Evolutionary conservation across 2,329 filamentous ascomycete species (phyloP), one percentile per base, ranked within the genome.

Genomic region (Plenodomus biglobosus): DNA sequence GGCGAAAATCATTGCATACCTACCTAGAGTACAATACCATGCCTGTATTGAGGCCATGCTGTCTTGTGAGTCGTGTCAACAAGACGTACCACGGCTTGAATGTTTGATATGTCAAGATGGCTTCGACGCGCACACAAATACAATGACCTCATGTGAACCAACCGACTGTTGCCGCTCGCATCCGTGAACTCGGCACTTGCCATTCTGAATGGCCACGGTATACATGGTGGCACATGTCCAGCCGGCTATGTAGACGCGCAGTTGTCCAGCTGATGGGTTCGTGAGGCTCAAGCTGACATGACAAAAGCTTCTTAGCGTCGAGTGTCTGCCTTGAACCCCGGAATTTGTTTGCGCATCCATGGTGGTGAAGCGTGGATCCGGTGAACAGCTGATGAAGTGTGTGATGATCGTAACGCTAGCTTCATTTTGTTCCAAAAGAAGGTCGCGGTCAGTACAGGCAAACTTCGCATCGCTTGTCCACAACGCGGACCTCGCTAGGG

Each of bases 181-280:
- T 32, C 27, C 27, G 27, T 32, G 6, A 15, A 11, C 13, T 32
- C 27, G 6, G 27, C 27, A 32, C 3, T 32, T 6, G 27, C 27
- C 27, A 32, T 32, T 10, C 27, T 15, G 6, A 11, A 32, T 32
- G 27, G 15, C 27, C 27, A 15, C 13, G 13, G 27, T 15, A 32
- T 37, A 8, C 35, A 37, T 7, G 37, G 38, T 54, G 50, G 55
- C 50, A 50, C 42, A 54, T 34, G 45, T 50, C 46, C 50, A 38
- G 43, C 53, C 52, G 51, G 56, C 21, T 56, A 51, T 48, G 40
- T 51, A 51, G 53, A 52, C 41, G 46, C 41, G 46, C 32, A 46
- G 22, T 46, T 57, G 56, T 45, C 49, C 53, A 59, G 51, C 38
- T 55, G 53, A 55, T 38, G 43, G 24, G 36, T 38, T 44, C 30